These are phyloP conservation scores for Psophocarpus tetragonolobus DNA, from an alignment of 306 rosid genomes.

Conservation along the genomic window DNA sequence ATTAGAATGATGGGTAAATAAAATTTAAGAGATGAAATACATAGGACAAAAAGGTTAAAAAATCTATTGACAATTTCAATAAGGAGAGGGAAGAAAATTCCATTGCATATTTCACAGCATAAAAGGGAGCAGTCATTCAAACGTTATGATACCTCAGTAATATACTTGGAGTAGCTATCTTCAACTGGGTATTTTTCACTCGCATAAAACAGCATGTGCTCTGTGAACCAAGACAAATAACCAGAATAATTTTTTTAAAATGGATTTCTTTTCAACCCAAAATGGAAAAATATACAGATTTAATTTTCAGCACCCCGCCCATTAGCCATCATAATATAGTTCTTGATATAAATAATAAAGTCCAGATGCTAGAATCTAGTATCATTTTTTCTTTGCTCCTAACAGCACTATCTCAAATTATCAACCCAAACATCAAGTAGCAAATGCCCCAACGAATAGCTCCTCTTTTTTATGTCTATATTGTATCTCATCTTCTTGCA, in stretches of 20 bases:
- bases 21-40: neutral
- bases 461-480: neutral
- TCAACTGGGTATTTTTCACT: slow-evolving; percentile 93
- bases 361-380: neutral
- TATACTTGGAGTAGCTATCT: slow-evolving; percentile 92
- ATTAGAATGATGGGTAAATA: neutral
- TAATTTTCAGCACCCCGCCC: neutral
- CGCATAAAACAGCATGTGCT: slow-evolving; percentile 98
- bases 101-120: neutral
- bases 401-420: neutral
- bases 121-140: neutral
- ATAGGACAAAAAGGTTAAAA: neutral
- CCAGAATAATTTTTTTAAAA: neutral
- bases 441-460: slow-evolving; percentile 11
- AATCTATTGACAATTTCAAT: neutral
- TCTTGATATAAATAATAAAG: neutral
- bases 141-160: slow-evolving; percentile 64
- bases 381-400: neutral
- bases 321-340: neutral
- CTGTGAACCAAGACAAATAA: slow-evolving; percentile 47
- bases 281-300: slow-evolving; percentile 2
- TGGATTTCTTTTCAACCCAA: neutral
- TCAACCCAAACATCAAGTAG: neutral
- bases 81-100: slow-evolving; percentile 13
- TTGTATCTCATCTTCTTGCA: neutral